Evolutionary conservation across 805 yeast genomes (phyloP).

Genomic region (Maudiozyma bulderi): DNA sequence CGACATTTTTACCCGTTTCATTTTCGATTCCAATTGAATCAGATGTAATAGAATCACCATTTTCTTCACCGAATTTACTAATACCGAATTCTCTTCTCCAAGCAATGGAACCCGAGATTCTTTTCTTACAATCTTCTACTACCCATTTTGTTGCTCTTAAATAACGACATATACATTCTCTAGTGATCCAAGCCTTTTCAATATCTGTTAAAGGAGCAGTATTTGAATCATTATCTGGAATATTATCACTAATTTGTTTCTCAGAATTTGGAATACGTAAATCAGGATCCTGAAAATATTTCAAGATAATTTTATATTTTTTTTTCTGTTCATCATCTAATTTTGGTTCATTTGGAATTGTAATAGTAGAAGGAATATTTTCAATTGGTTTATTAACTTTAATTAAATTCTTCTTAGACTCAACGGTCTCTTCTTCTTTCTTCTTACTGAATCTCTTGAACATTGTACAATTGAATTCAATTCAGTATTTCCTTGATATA

Average conservation of each 20-base stretch:
- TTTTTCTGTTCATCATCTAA: constrained; percentile 46
- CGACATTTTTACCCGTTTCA: constrained; percentile 86
- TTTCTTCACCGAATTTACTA: constrained; percentile 35
- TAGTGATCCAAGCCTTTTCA: constrained; percentile 88
- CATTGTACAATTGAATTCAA: constrained; percentile 8
- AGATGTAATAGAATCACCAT: constrained; percentile 42
- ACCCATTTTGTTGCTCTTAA: constrained; percentile 92
- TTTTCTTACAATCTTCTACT: constrained; percentile 53
- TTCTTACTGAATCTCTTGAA: constrained; percentile 16
- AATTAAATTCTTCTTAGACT: constrained; percentile 20
- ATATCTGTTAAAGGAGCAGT: constrained; percentile 29
- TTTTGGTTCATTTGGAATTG: constrained; percentile 39
- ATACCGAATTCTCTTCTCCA: constrained; percentile 96
- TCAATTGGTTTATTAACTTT: constrained; percentile 43
- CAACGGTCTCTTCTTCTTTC: constrained; percentile 14
- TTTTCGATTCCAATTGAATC: constrained; percentile 55
- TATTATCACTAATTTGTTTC: constrained; percentile 26
- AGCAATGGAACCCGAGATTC: constrained; percentile 67
- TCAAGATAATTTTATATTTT: constrained; percentile 54
- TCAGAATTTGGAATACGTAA: constrained; percentile 44
- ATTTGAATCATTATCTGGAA: constrained; percentile 23
- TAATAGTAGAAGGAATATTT: constrained; percentile 40
- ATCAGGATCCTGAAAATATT: constrained; percentile 50
- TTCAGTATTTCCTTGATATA: background rate
- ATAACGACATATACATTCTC: constrained; percentile 85